A percentile compares a stretch with the other conserved stretches of the same genome.
Conservation (phyloP, 129 eudicot species). For the Glebionis coronaria region DNA sequence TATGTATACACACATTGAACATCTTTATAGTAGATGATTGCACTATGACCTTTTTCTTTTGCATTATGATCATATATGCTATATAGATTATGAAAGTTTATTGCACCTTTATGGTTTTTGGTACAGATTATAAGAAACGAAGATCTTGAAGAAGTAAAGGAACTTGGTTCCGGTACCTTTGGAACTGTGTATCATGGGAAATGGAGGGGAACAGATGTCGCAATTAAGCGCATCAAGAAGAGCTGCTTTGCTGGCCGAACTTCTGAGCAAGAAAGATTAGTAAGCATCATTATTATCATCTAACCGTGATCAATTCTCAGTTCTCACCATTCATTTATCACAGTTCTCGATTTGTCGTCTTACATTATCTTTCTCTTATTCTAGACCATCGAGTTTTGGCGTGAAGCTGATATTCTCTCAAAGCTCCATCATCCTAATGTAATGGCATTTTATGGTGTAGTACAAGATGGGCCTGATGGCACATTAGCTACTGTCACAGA, state of each 20-base stretch:
- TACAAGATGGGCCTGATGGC: constrained; percentile 96
- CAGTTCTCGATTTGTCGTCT: background rate
- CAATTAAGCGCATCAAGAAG: constrained; percentile 86
- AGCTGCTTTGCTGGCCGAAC: constrained; percentile 90
- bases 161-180: constrained; percentile 96
- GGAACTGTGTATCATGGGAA: constrained; percentile 97
- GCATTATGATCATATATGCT: too few relatives aligned
- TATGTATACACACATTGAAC: too few relatives aligned
- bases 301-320: background rate
- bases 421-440: constrained; percentile 98
- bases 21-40: too few relatives aligned
- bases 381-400: constrained; percentile 87
- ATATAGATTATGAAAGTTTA: constrained; percentile 5
- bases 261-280: constrained; percentile 97
- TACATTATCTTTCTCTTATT: constrained; percentile 10
- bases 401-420: constrained; percentile 88
- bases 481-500: constrained; percentile 94
- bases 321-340: background rate
- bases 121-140: constrained; percentile 78
- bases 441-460: constrained; percentile 97
- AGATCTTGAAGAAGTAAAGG: constrained; percentile 92
- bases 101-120: constrained; percentile 15
- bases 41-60: too few relatives aligned
- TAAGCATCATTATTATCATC: constrained; percentile 18
- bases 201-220: constrained; percentile 99